Base-by-base conservation (phyloP, 805 yeast genomes). In the Pichia eremophila region DNA sequence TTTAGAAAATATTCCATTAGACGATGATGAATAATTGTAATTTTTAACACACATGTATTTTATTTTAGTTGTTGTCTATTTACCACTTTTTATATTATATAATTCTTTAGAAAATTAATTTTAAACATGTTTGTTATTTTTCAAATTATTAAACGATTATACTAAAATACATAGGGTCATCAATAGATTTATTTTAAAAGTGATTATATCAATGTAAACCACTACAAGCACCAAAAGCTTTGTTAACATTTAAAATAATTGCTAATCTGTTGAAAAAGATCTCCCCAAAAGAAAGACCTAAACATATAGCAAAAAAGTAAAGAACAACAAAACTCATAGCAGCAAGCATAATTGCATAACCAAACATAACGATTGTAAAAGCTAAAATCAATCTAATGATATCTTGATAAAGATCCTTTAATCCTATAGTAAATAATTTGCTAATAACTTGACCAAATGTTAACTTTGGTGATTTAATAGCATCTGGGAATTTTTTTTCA, bases 301-400 rank as follows among this genome's bases (percentile, higher is more conserved):
- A 56, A 17, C 81, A 77, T 31, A 83, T 80, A 2, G 86, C 91
- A 64, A 85, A 85, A 62, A 85, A 81, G 54, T 85, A 85, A 0
- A 78, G 65, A 41, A 83, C 54, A 9, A 83, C 74, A 59, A 71
- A 84, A 39, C 83, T 71, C 95, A 85, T 85, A 7, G 84, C 83
- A 15, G 80, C 89, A 66, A 85, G 72, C 95, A 85, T 85, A 56
- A 85, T 64, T 35, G 82, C 82, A 59, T 80, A 85, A 12, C 84
- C 81, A 43, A 85, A 59, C 72, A 83, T 69, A 19, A 85, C 83
- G 3, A 85, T 76, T 17, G 78, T 60, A 52, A 85, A 79, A 11
- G 80, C 73, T 25, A 85, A 53, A 0, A 73, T 35, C 17, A 81
- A 63, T 56, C 91, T 69, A 8, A 82, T 68, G 4, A 73, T 41